Conservation (phyloP, 371 early-diverging fungal genomes). For the Rhizopus sp. region DNA sequence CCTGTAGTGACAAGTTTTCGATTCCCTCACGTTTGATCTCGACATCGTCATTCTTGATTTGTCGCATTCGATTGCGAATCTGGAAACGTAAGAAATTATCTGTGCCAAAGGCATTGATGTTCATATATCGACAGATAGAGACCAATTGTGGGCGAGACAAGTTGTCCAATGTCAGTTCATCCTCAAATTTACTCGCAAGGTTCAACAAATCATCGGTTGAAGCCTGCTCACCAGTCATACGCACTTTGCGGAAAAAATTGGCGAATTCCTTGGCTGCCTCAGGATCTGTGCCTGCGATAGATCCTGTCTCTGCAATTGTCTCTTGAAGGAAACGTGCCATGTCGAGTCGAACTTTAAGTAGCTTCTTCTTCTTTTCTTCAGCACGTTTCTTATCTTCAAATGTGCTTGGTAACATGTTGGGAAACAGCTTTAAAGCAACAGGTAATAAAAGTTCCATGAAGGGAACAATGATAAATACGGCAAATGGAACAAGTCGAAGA, state of each 20-base stretch:
- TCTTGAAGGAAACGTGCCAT: constrained; percentile 93
- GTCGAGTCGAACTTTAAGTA: constrained; percentile 83
- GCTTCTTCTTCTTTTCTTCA: constrained; percentile 38
- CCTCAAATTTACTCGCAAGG: constrained; percentile 83
- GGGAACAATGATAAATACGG: constrained; percentile 90
- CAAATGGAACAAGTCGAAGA: constrained; percentile 87
- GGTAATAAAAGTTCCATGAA: constrained; percentile 93
- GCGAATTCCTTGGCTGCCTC: constrained; percentile 75
- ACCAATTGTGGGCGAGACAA: constrained; percentile 91
- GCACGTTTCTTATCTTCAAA: constrained; percentile 85
- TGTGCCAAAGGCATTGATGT: constrained; percentile 91
- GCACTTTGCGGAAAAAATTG: constrained; percentile 79
- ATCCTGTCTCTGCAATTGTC: constrained; percentile 78
- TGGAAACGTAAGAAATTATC: constrained; percentile 89
- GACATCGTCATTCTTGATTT: constrained; percentile 85
- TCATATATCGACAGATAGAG: constrained; percentile 91
- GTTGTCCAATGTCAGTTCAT: constrained; percentile 90
- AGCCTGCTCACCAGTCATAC: constrained; percentile 80
- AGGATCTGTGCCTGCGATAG: constrained; percentile 46
- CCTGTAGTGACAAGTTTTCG: constrained; percentile 75
- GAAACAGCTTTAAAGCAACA: constrained; percentile 89
- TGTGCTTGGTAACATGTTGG: constrained; percentile 94
- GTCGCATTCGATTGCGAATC: constrained; percentile 78
- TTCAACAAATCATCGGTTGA: constrained; percentile 78
- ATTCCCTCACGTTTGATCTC: constrained; percentile 74